Evolutionary conservation across 768 basidiomycete species (phyloP), one percentile per base, ranked within the genome.

Genomic region (Stropharia rugosoannulata): DNA sequence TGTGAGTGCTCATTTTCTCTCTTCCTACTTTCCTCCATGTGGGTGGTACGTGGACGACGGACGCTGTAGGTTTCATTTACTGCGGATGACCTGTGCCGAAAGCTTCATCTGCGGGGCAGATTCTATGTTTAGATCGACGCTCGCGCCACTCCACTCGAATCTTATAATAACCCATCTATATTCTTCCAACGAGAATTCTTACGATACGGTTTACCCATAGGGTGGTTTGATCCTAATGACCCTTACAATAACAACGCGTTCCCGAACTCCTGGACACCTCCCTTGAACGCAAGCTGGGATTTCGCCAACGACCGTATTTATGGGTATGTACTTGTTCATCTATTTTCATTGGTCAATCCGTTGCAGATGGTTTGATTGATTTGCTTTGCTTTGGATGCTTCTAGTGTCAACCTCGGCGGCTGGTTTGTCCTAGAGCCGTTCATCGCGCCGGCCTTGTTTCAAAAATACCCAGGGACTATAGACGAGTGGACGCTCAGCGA

Each of bases 391-490:
- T n/a, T 42, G 40, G 49, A 32, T 40, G 54, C 45, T 38, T 36
- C 13, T 59, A 90, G 85, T 52, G 86, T 89, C 50, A 93, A 93
- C 67, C 71, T 93, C 35, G 88, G 86, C 36, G 90, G 90, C 0
- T 82, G 86, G 70, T 84, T 93, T 63, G 83, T 85, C 7, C 72
- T 85, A 35, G 91, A 94, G 68, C 91, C 89, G 3, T 90, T 89
- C 72, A 89, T 91, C 68, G 71, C 80, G 1, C 88, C 89, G 0
- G 74, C 75, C 3, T 67, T 87, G 36, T 89, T 74, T 71, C 80
- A 89, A 62, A 77, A 79, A 59, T 89, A 87, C 67, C 73, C 78
- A 9, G 67, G 71, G 4, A 71, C 79, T 8, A 67, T 76, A 13
- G 89, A 91, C 60, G 89, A 91, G 66, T 89, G 78, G 79, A 85